Conservation (phyloP, 2,329 filamentous ascomycete genomes). For the Colletotrichum neosansevieriae region DNA sequence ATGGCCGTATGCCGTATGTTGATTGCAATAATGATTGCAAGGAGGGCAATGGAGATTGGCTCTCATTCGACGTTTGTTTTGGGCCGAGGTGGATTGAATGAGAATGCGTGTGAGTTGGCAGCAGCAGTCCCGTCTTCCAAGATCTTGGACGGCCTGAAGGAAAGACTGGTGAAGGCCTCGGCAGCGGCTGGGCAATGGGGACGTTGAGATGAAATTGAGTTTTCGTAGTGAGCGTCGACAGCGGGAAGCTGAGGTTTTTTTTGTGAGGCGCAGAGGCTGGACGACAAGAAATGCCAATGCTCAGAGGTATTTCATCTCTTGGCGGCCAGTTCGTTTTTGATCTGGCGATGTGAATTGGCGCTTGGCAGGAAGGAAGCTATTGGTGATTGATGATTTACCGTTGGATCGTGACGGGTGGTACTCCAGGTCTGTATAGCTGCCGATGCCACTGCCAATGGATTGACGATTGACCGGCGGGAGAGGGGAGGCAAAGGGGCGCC, state of each 20-base stretch:
- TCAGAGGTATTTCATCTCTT: constrained; percentile 25
- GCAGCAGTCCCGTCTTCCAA: background rate
- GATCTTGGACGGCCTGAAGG: constrained; percentile 25
- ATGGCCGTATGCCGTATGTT: constrained; percentile 1
- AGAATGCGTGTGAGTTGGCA: background rate
- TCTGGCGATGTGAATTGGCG: constrained; percentile 16
- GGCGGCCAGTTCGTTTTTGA: constrained; percentile 21
- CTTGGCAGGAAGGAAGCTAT: background rate
- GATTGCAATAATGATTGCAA: constrained; percentile 29
- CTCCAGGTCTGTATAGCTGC: background rate
- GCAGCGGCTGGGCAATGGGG: constrained; percentile 30
- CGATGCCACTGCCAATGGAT: background rate
- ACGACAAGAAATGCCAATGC: constrained; percentile 36
- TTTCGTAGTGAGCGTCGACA: constrained; percentile 6
- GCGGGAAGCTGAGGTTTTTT: constrained; percentile 15
- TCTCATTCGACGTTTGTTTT: background rate
- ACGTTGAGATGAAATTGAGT: background rate
- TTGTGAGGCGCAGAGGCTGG: constrained; percentile 33
- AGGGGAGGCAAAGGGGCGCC: constrained; percentile 1
- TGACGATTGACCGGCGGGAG: background rate
- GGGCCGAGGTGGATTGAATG: background rate
- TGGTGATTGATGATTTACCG: constrained; percentile 13
- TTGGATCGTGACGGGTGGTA: constrained; percentile 3
- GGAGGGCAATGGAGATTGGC: constrained; percentile 1
- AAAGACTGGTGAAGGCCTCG: constrained; percentile 23